phyloP scores from a whole-genome alignment of 441 rosid genomes.

The Capsella rubella region DNA sequence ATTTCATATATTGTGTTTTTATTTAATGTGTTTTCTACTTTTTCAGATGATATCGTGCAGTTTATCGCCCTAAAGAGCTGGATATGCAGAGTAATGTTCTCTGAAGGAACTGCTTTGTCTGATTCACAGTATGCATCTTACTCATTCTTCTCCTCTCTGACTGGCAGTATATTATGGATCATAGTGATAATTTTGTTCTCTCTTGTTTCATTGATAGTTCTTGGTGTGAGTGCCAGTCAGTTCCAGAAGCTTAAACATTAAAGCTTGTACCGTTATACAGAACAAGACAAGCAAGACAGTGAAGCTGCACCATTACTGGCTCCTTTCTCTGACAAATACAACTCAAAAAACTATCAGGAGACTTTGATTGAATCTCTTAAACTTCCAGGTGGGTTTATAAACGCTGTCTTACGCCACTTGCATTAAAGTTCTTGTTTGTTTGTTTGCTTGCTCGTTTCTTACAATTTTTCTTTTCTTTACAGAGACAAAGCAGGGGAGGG shows the following conservation, averaged over 20 bases:
- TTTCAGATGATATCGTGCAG: conserved; percentile 40
- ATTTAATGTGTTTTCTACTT: conserved; percentile 15
- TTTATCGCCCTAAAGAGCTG: conserved; percentile 32
- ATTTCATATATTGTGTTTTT: not conserved
- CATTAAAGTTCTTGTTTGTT: conserved; percentile 36
- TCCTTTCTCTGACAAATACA: conserved; percentile 36
- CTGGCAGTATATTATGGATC: conserved; percentile 19
- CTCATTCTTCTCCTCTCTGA: conserved; percentile 22
- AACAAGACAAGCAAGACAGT: conserved; percentile 41
- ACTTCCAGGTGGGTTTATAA: conserved; percentile 40
- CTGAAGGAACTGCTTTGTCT: conserved; percentile 16
- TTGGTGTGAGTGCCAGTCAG: conserved; percentile 39
- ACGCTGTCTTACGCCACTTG: conserved; percentile 41
- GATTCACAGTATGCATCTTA: conserved; percentile 20
- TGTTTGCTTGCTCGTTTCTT: conserved; percentile 14
- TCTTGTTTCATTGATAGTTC: conserved; percentile 25
- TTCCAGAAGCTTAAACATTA: conserved; percentile 40
- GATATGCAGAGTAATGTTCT: conserved; percentile 13
- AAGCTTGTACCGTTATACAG: conserved; percentile 34
- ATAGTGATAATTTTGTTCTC: conserved; percentile 20
- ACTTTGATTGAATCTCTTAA: conserved; percentile 31
- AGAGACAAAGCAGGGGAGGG: conserved; percentile 19
- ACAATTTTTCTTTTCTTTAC: conserved; percentile 15
- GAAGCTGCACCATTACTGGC: conserved; percentile 24
- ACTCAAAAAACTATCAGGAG: conserved; percentile 27